phyloP scores from a whole-genome alignment of 2,329 filamentous ascomycete species.

The Eutypa lata region DNA sequence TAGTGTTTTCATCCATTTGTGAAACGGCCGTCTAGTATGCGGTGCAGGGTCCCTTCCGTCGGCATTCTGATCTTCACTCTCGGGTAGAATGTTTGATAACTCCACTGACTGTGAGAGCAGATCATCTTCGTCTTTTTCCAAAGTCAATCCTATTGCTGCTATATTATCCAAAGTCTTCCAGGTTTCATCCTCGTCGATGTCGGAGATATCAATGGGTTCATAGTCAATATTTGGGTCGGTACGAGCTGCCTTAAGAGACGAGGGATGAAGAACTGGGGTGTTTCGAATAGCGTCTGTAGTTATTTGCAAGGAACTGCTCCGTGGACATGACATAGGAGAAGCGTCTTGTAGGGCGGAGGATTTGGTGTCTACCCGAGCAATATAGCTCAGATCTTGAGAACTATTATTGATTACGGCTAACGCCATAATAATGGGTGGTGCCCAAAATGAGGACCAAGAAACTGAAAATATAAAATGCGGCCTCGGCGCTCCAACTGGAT shows the following conservation, averaged over 20 bases:
- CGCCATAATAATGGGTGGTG: constrained; percentile 21
- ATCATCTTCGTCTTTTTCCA: constrained; percentile 29
- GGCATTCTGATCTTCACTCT: constrained; percentile 14
- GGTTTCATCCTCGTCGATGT: constrained; percentile 28
- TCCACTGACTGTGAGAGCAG: constrained; percentile 12
- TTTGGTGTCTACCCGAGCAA: constrained; percentile 13
- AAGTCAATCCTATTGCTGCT: constrained; percentile 35
- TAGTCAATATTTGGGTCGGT: constrained; percentile 23
- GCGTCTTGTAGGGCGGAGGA: constrained; percentile 15
- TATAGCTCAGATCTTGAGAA: constrained; percentile 5
- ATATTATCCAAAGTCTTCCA: constrained; percentile 40
- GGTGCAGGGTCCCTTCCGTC: constrained; percentile 5
- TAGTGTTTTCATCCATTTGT: constrained; percentile 70
- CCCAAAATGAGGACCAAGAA: constrained; percentile 29
- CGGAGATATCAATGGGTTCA: constrained; percentile 31
- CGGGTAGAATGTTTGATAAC: constrained; percentile 24
- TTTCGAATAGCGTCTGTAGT: constrained; percentile 37
- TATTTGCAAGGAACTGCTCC: constrained; percentile 35
- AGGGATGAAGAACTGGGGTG: constrained; percentile 27
- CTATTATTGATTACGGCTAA: constrained; percentile 12
- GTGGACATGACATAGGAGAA: constrained; percentile 29
- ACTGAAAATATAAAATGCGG: constrained; percentile 32
- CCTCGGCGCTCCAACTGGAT: constrained; percentile 42
- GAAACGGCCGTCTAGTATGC: constrained; percentile 49
- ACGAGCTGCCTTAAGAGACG: constrained; percentile 24